Conservation (phyloP, 2,329 filamentous ascomycete species). For the Monosporascus sp. region DNA sequence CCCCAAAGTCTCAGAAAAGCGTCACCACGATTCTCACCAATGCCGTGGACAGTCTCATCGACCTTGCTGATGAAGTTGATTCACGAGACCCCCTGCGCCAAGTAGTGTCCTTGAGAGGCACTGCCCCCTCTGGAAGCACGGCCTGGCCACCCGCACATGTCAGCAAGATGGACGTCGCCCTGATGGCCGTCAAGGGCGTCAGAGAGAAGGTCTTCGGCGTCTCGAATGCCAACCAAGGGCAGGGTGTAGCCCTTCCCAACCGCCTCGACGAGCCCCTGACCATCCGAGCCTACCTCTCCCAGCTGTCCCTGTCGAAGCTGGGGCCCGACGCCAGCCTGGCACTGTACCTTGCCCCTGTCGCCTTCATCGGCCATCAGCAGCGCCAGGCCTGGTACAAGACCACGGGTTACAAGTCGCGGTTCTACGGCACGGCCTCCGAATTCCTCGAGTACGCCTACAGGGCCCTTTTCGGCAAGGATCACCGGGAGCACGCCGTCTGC, state of each 20-base stretch:
- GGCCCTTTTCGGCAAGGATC: background rate
- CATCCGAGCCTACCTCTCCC: conserved; percentile 10
- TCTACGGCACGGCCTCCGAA: conserved; percentile 12
- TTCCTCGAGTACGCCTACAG: conserved; percentile 11
- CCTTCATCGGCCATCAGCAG: conserved; percentile 8
- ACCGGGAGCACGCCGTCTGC: conserved; percentile 5
- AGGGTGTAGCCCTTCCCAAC: conserved; percentile 5
- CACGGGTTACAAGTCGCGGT: conserved; percentile 12
- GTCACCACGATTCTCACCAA: background rate
- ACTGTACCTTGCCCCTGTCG: conserved; percentile 12
- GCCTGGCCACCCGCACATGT: conserved; percentile 12
- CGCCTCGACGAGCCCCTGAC: conserved; percentile 5
- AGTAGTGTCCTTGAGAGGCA: background rate
- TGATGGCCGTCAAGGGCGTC: conserved; percentile 5
- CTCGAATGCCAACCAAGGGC: background rate
- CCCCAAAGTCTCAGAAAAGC: background rate
- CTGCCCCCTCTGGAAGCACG: background rate
- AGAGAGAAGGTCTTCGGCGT: conserved; percentile 12
- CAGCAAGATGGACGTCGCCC: conserved; percentile 7
- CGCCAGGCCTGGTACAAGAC: conserved; percentile 11
- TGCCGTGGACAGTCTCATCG: conserved; percentile 6
- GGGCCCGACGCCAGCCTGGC: background rate
- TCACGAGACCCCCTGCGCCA: background rate
- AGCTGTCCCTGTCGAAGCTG: conserved; percentile 3
- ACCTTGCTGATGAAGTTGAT: conserved; percentile 2